Conservation (phyloP, 306 rosid species). For the Gleditsia sinensis region DNA sequence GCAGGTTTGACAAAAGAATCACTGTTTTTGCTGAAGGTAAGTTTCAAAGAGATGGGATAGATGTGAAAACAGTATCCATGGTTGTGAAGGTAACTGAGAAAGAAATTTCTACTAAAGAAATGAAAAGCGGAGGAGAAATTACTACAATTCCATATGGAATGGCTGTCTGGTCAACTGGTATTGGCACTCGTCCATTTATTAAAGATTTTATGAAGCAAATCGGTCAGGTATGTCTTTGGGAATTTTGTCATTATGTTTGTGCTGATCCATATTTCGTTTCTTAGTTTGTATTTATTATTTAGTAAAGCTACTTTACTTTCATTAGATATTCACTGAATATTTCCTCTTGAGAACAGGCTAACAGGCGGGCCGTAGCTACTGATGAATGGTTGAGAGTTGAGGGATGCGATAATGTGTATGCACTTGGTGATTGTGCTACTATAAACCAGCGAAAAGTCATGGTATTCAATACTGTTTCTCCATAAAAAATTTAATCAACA, state of each 20-base stretch:
- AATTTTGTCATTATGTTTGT: constrained; percentile 26
- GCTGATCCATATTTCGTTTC: constrained; percentile 8
- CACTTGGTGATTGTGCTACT: constrained; percentile 96
- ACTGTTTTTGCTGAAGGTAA: constrained; percentile 89
- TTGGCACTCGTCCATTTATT: constrained; percentile 87
- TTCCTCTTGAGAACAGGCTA: constrained; percentile 54
- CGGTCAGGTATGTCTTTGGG: constrained; percentile 74
- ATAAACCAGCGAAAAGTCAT: constrained; percentile 97
- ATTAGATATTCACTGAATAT: constrained; percentile 14
- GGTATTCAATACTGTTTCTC: constrained; percentile 50
- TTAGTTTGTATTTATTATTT: constrained; percentile 11
- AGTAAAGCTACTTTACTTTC: not conserved
- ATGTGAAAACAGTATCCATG: constrained; percentile 94
- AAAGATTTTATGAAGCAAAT: constrained; percentile 87
- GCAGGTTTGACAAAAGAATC: constrained; percentile 95
- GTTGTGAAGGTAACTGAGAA: constrained; percentile 82
- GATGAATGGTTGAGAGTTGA: constrained; percentile 98
- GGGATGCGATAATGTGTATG: constrained; percentile 75
- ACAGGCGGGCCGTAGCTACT: constrained; percentile 88
- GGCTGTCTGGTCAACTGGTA: constrained; percentile 99
- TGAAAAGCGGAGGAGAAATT: constrained; percentile 78
- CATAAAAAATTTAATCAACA: constrained; percentile 23
- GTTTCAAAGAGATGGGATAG: constrained; percentile 79
- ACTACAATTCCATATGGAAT: constrained; percentile 85
- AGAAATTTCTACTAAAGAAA: constrained; percentile 81